Evolutionary conservation across 192 early-diverging fungal genomes (phyloP).

Genomic region (Umbelopsis vinacea): DNA sequence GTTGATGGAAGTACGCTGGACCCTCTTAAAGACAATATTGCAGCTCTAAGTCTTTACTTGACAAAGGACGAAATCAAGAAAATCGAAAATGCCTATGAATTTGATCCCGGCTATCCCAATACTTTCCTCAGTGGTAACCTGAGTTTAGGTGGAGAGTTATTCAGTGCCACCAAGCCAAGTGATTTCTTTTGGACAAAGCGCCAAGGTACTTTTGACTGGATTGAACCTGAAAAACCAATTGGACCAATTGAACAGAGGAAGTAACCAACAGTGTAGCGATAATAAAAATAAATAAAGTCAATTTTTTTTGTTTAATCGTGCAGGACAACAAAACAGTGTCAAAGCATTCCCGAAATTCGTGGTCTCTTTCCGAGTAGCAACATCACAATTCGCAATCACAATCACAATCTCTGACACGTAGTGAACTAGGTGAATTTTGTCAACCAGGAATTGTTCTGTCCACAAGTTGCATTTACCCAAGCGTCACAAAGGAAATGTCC

Average conservation of each 20-base stretch:
- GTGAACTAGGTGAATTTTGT: too few species aligned
- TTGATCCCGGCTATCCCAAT: slow-evolving; percentile 5
- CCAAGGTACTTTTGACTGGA: background rate
- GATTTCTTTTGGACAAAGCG: background rate
- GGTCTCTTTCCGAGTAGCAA: too few species aligned
- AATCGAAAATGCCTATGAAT: background rate
- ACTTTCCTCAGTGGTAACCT: slow-evolving; percentile 4
- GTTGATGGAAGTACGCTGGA: slow-evolving; percentile 8
- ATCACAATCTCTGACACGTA: too few species aligned
- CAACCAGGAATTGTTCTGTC: too few species aligned
- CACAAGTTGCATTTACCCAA: too few species aligned
- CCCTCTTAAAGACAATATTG: background rate
- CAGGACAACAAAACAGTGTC: too few species aligned
- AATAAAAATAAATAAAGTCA: too few species aligned
- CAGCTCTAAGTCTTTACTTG: background rate
- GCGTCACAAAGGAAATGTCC: too few species aligned
- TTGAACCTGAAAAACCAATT: background rate
- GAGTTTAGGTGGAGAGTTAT: background rate
- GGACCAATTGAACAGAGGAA: background rate
- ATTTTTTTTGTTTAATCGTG: too few species aligned
- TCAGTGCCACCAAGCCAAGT: background rate
- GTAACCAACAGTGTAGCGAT: too few species aligned
- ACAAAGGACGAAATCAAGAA: background rate
- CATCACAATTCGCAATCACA: too few species aligned
- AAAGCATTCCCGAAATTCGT: too few species aligned